Evolutionary conservation across 2,329 filamentous ascomycete genomes (phyloP), one percentile per base, ranked within the genome.

Genomic region (Blumeria hordei): DNA sequence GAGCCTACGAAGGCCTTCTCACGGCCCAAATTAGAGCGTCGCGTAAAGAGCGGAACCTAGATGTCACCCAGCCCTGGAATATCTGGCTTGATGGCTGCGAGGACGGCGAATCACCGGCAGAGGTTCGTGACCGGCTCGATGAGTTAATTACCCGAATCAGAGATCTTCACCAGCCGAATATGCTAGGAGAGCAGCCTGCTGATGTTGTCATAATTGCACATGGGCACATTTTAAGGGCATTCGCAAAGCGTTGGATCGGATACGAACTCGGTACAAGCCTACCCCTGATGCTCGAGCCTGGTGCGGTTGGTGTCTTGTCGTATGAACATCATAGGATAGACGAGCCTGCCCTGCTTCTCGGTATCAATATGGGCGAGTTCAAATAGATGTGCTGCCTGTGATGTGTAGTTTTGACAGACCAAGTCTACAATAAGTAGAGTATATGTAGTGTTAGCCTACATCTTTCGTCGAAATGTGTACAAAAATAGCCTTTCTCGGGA

Each of bases 401-500:
- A 11, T 36, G 44, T 10, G 18, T 9, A n/a, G 14, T 43, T 41
- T 16, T 12, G 14, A 28, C 2, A 28, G 21, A 28, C 4, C 21
- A 28, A 41, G 35, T 16, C 34, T 39, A 41, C 36, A n/a, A 16
- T 21, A 1, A 11, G 16, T 36, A n/a, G 36, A 34, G 21, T 16
- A 10, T 41, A 16, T 9, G 5, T 45, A 9, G 21, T 16, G 41
- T 18, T 45, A 37, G 32, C 37, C 47, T 56, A 63, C 57, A 55
- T 36, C 56, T 69, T 71, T 59, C 67, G 70, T 32, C 56, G 67
- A 71, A 81, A 74, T 10, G 74, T 71, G 62, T 78, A 82, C 54
- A 83, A 70, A 62, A 80, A 82, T 21, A 83, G 66, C 1, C 70
- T 70, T 59, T 80, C 70, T 50, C 76, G 72, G 58, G 72, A 72